Evolutionary conservation across 805 yeast species (phyloP), one percentile per base, ranked within the genome.

Genomic region (Zygosaccharomyces lentus): DNA sequence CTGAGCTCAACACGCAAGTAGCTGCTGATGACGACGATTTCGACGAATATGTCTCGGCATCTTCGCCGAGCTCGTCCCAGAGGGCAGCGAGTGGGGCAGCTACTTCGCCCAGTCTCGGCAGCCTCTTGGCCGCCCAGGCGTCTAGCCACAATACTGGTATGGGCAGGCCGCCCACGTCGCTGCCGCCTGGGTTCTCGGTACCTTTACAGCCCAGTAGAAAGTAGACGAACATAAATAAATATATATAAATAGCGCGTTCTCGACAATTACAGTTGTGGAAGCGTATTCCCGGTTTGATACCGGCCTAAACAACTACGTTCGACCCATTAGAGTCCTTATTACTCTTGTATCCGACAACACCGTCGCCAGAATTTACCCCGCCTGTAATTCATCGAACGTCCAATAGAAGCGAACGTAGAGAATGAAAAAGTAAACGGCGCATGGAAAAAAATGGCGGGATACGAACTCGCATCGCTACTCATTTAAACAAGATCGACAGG

Each of bases 161-260:
- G 32, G n/a, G 24, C 42, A 38, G 17, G 24, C 34, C 25, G 21
- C 34, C 25, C 32, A 12, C 44, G 1, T 48, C 61, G 31, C 54
- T 68, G 7, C 76, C 76, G 15, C 76, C 75, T 1, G 75, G 76
- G 5, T 71, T 72, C 43, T 68, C 72, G 1, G 60, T 64, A 26
- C 53, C 69, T 6, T 48, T 70, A 25, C 73, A 58, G 41, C 73
- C 64, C 29, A 65, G 48, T 51, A 66, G 48, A 34, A 55, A 52
- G 26, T 48, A 40, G 8, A 15, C 12, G 26, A 17, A 30, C 23
- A 17, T 12, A 19, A 27, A 6, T 10, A 27, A 26, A 21, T 21
- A 6, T 35, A 9, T 35, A 23, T 23, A 9, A 16, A 35, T 19
- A 12, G 40, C 40, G n/a, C 21, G 10, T 27, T 10, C 16, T n/a